Conservation (phyloP, 2,329 filamentous ascomycete genomes). For the Cercospora canescens region DNA sequence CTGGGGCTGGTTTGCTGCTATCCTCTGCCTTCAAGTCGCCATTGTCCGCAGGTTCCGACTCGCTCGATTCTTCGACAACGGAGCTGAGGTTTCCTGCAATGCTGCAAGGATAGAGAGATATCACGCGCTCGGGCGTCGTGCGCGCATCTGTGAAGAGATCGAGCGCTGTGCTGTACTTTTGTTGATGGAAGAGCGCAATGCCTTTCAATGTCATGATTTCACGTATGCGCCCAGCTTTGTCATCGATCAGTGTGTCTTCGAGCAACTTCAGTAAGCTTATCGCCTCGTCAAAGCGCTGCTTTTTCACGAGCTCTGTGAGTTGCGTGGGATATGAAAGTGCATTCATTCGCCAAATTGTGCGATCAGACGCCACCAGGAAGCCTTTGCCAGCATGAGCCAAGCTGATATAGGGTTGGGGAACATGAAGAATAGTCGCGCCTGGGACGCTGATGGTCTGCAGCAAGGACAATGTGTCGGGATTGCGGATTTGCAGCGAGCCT, state of each 20-base stretch:
- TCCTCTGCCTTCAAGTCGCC: constrained; percentile 30
- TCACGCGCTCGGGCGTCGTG: constrained; percentile 84
- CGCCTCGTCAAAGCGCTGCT: constrained; percentile 80
- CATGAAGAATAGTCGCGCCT: constrained; percentile 81
- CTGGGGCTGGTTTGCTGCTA: constrained; percentile 35
- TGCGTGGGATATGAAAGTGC: constrained; percentile 89
- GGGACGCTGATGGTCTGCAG: constrained; percentile 82
- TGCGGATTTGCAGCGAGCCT: constrained; percentile 84
- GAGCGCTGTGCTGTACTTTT: constrained; percentile 81
- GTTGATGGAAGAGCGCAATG: constrained; percentile 76
- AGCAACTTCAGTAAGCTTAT: constrained; percentile 86
- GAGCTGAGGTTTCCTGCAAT: constrained; percentile 81
- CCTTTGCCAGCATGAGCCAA: constrained; percentile 95
- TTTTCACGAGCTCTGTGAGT: constrained; percentile 75
- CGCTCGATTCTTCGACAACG: constrained; percentile 46
- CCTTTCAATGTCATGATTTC: constrained; percentile 92
- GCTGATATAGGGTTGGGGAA: constrained; percentile 88
- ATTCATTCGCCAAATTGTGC: constrained; percentile 94
- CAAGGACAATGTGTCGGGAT: constrained; percentile 86
- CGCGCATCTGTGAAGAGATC: constrained; percentile 90
- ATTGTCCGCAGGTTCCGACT: constrained; percentile 45
- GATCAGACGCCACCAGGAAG: constrained; percentile 88
- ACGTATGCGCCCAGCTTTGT: constrained; percentile 78
- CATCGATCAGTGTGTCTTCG: constrained; percentile 82
- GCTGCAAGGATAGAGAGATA: constrained; percentile 76